phyloP scores from a whole-genome alignment of 306 rosid genomes.

The Trifolium repens region DNA sequence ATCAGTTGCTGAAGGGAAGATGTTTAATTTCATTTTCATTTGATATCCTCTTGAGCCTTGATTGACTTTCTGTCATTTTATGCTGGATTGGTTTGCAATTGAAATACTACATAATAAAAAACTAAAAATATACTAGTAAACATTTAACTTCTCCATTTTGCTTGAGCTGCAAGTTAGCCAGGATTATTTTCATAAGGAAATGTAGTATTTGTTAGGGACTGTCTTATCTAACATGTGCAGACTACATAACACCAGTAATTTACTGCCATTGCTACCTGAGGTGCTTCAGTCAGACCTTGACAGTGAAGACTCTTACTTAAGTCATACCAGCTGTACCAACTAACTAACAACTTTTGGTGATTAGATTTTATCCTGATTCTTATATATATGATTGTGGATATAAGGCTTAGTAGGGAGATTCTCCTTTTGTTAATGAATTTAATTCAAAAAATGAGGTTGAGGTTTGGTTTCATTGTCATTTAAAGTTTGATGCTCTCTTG shows the following conservation, averaged over 20 bases:
- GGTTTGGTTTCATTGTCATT: slow-evolving; percentile 18
- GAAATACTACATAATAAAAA: background rate
- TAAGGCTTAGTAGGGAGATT: slow-evolving; percentile 10
- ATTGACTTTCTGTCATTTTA: slow-evolving; percentile 9
- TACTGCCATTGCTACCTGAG: background rate
- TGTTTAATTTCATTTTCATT: slow-evolving; percentile 16
- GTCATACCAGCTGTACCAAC: background rate
- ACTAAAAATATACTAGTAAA: background rate
- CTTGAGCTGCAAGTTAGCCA: background rate
- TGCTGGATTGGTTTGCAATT: background rate
- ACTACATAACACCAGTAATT: background rate
- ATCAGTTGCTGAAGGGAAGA: slow-evolving; percentile 13
- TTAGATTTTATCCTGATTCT: background rate
- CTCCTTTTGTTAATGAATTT: slow-evolving; percentile 1
- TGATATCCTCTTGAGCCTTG: slow-evolving; percentile 1
- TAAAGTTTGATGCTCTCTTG: slow-evolving; percentile 6
- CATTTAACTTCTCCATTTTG: background rate
- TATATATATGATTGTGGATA: background rate
- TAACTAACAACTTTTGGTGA: background rate
- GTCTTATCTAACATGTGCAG: background rate
- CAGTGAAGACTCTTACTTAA: background rate
- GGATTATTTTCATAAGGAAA: background rate
- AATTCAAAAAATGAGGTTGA: slow-evolving; percentile 10
- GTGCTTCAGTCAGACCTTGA: too few species aligned
- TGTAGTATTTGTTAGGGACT: background rate